Conservation (phyloP, 148 eudicot species). For the Talinum fruticosum region DNA sequence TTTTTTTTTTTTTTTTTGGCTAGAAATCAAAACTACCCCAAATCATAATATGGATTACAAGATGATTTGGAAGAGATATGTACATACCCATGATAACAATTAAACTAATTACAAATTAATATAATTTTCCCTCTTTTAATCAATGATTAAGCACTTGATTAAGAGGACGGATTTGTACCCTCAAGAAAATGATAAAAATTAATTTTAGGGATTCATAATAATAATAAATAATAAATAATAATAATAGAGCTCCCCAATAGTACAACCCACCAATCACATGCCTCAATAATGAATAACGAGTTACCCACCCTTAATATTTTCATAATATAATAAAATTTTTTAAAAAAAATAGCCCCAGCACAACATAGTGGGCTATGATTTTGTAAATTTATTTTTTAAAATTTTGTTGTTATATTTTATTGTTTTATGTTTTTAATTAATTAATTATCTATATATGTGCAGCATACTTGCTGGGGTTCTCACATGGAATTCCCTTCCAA, state of each 20-base stretch:
- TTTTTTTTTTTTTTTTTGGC: too few species aligned
- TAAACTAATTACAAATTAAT: background rate
- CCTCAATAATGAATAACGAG: conserved; percentile 24
- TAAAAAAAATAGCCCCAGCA: conserved; percentile 7
- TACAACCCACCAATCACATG: conserved; percentile 34
- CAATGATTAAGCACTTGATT: conserved; percentile 8
- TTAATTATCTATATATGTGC: conserved; percentile 12
- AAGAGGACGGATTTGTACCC: conserved; percentile 32
- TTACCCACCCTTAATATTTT: conserved; percentile 15
- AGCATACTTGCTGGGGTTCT: conserved; percentile 21
- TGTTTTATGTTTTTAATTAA: background rate
- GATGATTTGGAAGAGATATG: conserved; percentile 9
- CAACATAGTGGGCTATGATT: conserved; percentile 8
- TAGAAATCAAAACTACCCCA: background rate
- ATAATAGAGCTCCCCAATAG: conserved; percentile 18
- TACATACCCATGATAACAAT: background rate
- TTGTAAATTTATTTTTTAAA: background rate
- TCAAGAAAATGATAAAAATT: conserved; percentile 8
- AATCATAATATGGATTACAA: conserved; percentile 9
- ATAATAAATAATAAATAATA: background rate
- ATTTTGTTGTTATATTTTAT: background rate
- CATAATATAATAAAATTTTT: background rate
- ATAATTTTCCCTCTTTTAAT: background rate
- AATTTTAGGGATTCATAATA: background rate
- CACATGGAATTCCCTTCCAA: conserved; percentile 29